These are phyloP conservation scores for Starmerella apis DNA, from an alignment of 805 yeast species.

Conservation along the genomic window DNA sequence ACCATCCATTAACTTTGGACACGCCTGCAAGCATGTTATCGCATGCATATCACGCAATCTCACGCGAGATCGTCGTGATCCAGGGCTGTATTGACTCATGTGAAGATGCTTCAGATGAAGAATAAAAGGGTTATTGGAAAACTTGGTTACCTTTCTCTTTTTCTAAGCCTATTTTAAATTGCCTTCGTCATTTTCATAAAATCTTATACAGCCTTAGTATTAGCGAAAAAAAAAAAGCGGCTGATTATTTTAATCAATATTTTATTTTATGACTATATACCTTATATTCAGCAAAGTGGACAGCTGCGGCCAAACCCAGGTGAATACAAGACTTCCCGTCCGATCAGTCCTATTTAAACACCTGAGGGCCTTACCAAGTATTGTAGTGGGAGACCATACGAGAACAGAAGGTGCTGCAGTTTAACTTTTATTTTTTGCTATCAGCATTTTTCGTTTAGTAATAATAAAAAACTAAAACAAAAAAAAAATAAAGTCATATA, in stretches of 20 bases:
- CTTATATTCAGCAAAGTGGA: not conserved
- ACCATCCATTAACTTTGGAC: not conserved
- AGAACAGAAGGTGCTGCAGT: constrained; percentile 8
- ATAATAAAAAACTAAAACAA: no score
- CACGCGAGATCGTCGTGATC: constrained; percentile 1
- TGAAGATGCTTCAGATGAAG: not conserved
- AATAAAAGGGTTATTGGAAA: no score
- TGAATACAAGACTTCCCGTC: constrained; percentile 7
- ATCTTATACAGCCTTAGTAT: not conserved
- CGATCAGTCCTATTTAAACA: constrained; percentile 7
- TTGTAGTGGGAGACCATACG: constrained; percentile 8
- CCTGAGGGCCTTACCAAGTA: constrained; percentile 8
- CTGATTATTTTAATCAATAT: no score
- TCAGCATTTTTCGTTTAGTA: not conserved
- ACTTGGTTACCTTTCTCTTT: no score
- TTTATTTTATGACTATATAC: no score
- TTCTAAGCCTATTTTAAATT: no score
- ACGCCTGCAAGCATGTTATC: not conserved
- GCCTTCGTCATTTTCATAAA: not conserved
- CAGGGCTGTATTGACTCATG: not conserved
- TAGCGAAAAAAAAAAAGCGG: no score
- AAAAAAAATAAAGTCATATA: no score
- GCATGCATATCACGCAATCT: constrained; percentile 1
- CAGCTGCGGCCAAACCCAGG: constrained; percentile 8
- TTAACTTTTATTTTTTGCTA: not conserved